These are phyloP conservation scores for Phaeophleospora eucalypticola DNA, from an alignment of 2,329 filamentous ascomycete genomes.

Conservation along the genomic window DNA sequence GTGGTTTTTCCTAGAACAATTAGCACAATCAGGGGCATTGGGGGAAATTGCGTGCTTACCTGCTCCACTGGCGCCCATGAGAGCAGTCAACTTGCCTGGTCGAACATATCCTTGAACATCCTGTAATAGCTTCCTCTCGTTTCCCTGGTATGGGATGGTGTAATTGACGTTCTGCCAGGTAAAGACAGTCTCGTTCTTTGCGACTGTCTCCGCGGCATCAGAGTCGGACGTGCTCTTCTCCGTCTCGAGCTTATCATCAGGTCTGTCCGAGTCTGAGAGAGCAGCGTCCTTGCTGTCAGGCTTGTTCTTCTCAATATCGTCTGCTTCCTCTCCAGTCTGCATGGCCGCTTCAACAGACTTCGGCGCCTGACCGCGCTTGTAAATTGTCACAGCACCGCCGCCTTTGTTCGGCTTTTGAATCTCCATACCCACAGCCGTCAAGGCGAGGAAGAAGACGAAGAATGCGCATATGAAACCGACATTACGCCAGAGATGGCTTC, in stretches of 20 bases:
- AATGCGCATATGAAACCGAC: slow-evolving; percentile 44
- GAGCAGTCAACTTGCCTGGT: slow-evolving; percentile 52
- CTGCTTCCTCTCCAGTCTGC: slow-evolving; percentile 55
- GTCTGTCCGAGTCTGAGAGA: slow-evolving; percentile 5
- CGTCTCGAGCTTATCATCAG: slow-evolving; percentile 28
- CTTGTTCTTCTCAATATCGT: slow-evolving; percentile 38
- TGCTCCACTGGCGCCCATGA: slow-evolving; percentile 56
- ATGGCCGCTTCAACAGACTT: slow-evolving; percentile 59
- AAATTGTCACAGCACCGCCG: slow-evolving; percentile 60
- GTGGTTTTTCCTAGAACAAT: slow-evolving; percentile 70
- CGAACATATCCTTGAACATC: slow-evolving; percentile 37
- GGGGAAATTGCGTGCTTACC: too few species aligned
- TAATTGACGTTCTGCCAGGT: slow-evolving; percentile 50
- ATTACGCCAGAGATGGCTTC: slow-evolving; percentile 44
- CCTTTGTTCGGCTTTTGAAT: slow-evolving; percentile 55
- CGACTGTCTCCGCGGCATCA: slow-evolving; percentile 46
- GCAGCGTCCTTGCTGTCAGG: slow-evolving; percentile 15
- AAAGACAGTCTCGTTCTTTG: slow-evolving; percentile 52
- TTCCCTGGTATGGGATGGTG: slow-evolving; percentile 42
- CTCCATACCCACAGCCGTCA: slow-evolving; percentile 24
- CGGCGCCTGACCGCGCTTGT: slow-evolving; percentile 64
- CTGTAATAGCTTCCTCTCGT: slow-evolving; percentile 39
- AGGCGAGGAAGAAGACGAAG: slow-evolving; percentile 39
- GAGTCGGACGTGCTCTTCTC: slow-evolving; percentile 38
- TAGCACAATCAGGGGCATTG: too few species aligned